phyloP scores from a whole-genome alignment of 257 asterid genomes.

The Nicotiana paniculata region DNA sequence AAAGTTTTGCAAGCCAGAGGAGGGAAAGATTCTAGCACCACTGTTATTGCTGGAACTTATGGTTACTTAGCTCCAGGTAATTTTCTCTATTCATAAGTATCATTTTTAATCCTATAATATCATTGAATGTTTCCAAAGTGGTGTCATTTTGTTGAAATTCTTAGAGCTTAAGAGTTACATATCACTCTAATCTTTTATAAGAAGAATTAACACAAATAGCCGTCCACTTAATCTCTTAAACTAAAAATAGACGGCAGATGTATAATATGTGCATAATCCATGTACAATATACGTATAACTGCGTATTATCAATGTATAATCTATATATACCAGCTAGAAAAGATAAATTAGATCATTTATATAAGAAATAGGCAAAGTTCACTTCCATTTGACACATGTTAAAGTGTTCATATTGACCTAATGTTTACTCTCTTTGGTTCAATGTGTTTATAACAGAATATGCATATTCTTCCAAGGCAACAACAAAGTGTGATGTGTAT shows the following conservation, averaged over 20 bases:
- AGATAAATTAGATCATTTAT: too few relatives aligned
- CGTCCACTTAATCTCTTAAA: too few relatives aligned
- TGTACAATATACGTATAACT: too few relatives aligned
- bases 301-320: too few relatives aligned
- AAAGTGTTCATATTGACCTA: background rate
- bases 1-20: constrained; percentile 77
- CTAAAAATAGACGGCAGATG: too few relatives aligned
- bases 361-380: too few relatives aligned
- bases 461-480: constrained; percentile 87
- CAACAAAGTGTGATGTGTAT: constrained; percentile 86
- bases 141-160: background rate
- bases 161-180: background rate
- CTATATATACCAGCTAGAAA: too few relatives aligned
- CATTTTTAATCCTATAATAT: background rate
- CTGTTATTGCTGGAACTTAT: constrained; percentile 79
- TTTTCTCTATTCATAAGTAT: background rate
- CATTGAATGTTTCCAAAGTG: background rate
- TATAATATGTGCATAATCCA: too few relatives aligned
- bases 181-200: background rate
- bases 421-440: background rate
- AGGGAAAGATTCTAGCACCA: constrained; percentile 60
- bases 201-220: too few relatives aligned
- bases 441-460: constrained; percentile 41
- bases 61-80: constrained; percentile 97
- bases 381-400: background rate